These are phyloP conservation scores for Metschnikowia continentalis DNA, from an alignment of 805 yeast genomes.

Conservation along the genomic window DNA sequence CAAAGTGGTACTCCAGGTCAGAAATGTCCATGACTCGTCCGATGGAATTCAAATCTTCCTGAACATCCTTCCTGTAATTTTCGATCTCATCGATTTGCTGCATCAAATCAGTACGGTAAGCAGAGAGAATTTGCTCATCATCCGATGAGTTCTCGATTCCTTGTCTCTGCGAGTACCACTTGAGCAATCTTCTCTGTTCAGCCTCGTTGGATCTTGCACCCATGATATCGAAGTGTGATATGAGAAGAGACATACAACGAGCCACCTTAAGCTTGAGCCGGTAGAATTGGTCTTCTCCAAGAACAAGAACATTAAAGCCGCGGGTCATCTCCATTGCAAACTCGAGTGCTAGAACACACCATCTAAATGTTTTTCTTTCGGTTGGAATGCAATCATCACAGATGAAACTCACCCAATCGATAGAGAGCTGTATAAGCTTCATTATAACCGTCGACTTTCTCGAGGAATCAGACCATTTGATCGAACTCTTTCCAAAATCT, in stretches of 20 bases:
- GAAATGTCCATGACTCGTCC: slow-evolving; percentile 89
- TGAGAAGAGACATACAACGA: slow-evolving; percentile 86
- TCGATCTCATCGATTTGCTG: slow-evolving; percentile 64
- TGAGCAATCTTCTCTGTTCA: slow-evolving; percentile 51
- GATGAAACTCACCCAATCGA: slow-evolving; percentile 89
- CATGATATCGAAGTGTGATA: slow-evolving; percentile 96
- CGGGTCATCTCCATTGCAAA: slow-evolving; percentile 93
- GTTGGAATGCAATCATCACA: slow-evolving; percentile 94
- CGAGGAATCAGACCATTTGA: slow-evolving; percentile 58
- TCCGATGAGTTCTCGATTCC: slow-evolving; percentile 45
- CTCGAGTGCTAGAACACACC: slow-evolving; percentile 95
- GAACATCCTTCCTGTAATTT: slow-evolving; percentile 43
- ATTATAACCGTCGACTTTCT: slow-evolving; percentile 66
- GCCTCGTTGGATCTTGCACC: slow-evolving; percentile 87
- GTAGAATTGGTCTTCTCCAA: slow-evolving; percentile 72
- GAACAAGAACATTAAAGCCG: slow-evolving; percentile 80
- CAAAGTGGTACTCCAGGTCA: slow-evolving; percentile 81
- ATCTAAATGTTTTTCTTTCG: slow-evolving; percentile 84
- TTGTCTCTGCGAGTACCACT: slow-evolving; percentile 50
- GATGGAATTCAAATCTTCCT: slow-evolving; percentile 44
- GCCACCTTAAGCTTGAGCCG: slow-evolving; percentile 78
- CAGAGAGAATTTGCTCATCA: slow-evolving; percentile 37
- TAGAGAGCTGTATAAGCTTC: slow-evolving; percentile 67
- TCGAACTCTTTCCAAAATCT: slow-evolving; percentile 73
- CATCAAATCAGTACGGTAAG: slow-evolving; percentile 66